Evolutionary conservation across 1,139 yeast species (phyloP).

Genomic region (Sugiyamaella paludigena): DNA sequence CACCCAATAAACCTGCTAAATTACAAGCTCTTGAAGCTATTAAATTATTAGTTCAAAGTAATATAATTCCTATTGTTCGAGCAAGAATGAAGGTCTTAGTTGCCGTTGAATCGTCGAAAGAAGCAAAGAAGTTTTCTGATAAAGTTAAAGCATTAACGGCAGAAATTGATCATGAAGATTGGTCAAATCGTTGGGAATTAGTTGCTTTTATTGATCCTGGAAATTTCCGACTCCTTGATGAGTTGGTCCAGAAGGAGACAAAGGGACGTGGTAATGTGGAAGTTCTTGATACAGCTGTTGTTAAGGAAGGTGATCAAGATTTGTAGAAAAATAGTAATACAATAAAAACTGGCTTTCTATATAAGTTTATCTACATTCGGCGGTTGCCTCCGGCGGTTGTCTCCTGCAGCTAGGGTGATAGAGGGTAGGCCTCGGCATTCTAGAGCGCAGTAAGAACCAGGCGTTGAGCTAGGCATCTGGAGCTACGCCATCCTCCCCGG

Average conservation of each 20-base stretch:
- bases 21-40: conserved; percentile 92
- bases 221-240: conserved; percentile 66
- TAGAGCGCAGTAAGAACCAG: no score
- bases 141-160: conserved; percentile 52
- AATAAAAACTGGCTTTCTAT: not conserved
- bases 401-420: no score
- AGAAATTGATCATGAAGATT: conserved; percentile 53
- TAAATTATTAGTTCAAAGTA: conserved; percentile 68
- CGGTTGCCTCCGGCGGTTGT: no score
- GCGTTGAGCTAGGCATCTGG: no score
- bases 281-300: conserved; percentile 86
- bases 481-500: no score
- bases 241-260: conserved; percentile 54
- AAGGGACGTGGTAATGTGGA: conserved; percentile 67
- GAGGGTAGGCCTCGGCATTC: no score
- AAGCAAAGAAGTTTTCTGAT: conserved; percentile 52
- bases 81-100: conserved; percentile 86
- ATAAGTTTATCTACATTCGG: no score
- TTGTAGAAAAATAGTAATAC: conserved; percentile 12
- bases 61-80: conserved; percentile 86
- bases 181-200: conserved; percentile 54
- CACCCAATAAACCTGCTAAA: conserved; percentile 77
- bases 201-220: conserved; percentile 86
- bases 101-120: conserved; percentile 43
- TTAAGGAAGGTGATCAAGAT: conserved; percentile 53